Conservation (phyloP, 2,329 filamentous ascomycete genomes). For the Aspergillus versicolor region DNA sequence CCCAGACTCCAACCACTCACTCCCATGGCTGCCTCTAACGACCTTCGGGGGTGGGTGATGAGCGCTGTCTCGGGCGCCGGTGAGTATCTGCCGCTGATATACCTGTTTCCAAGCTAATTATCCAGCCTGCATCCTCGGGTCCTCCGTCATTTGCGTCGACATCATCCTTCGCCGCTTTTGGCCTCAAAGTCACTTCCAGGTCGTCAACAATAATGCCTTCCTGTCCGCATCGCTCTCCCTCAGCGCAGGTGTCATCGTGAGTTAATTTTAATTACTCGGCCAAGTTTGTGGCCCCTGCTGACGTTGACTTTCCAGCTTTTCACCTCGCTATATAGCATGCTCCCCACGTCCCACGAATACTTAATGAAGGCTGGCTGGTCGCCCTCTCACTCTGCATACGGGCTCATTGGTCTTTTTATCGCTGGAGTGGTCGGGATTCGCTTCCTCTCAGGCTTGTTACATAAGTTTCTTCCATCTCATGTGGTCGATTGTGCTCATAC, state of each 20-base stretch:
- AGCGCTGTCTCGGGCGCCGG: slow-evolving; percentile 75
- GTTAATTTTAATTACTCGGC: not conserved
- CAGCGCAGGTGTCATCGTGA: slow-evolving; percentile 94
- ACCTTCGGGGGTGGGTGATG: slow-evolving; percentile 93
- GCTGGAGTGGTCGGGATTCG: slow-evolving; percentile 49
- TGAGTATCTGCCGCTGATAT: slow-evolving; percentile 33
- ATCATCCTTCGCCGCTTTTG: slow-evolving; percentile 71
- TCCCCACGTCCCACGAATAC: slow-evolving; percentile 80
- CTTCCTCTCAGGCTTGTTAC: slow-evolving; percentile 45
- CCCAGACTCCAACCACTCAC: slow-evolving; percentile 13
- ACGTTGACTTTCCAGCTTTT: slow-evolving; percentile 63
- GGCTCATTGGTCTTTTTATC: slow-evolving; percentile 48
- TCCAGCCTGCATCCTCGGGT: slow-evolving; percentile 64
- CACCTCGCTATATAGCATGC: slow-evolving; percentile 88
- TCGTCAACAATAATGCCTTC: slow-evolving; percentile 86
- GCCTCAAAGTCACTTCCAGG: slow-evolving; percentile 73
- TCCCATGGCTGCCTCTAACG: slow-evolving; percentile 64
- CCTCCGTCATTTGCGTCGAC: slow-evolving; percentile 85
- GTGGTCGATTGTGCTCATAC: slow-evolving; percentile 51
- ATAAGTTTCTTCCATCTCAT: slow-evolving; percentile 50
- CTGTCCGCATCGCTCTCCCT: slow-evolving; percentile 84
- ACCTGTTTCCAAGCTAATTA: slow-evolving; percentile 11
- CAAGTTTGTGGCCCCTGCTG: not conserved
- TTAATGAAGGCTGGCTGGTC: slow-evolving; percentile 68
- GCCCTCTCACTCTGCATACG: slow-evolving; percentile 61